Base-by-base conservation (phyloP, 2,329 filamentous ascomycete species). In the Ceratocystis ficicola region DNA sequence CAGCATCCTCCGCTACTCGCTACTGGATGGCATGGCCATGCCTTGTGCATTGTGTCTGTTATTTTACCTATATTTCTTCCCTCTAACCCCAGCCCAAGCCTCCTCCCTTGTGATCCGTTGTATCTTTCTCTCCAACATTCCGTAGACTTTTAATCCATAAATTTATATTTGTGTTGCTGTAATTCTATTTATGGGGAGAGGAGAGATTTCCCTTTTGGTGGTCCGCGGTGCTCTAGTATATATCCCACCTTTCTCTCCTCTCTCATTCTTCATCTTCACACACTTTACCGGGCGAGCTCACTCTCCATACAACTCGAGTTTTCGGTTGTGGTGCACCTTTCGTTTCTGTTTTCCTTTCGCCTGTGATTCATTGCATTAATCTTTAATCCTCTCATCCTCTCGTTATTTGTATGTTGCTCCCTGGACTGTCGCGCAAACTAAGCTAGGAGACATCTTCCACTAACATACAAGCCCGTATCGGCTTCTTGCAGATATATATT, bases 341-440 rank as follows among this genome's bases (percentile, higher is more conserved):
- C 30, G 17, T 59, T 25, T 59, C 55, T 59, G 20, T 30, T 32
- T 30, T 36, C 2, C 55, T 59, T 20, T 7, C 2, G 17, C 32
- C 20, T 59, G 12, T 59, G 30, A 10, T 59, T 59, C 7, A n/a
- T 59, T 36, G 20, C 20, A 36, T 59, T 59, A 59, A 59, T 59
- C n/a, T n/a, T 52, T 59, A 15, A n/a, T 59, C 20, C n/a, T 59
- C 17, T 36, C 52, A 12, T 28, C 17, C 55, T 30, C 15, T 12
- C 3, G 25, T n/a, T 32, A 22, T 36, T 30, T 59, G 12, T 59
- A 25, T 30, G 22, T 59, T 17, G 28, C 52, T 41, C 36, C 12
- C 12, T 1, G 10, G 8, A 41, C 36, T 12, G 15, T 41, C 10
- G 3, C n/a, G n/a, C 48, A 52, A 10, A 25, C 48, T 7, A 6